Evolutionary conservation across 805 yeast species (phyloP), one percentile per base, ranked within the genome.

Genomic region (Jamesozyma piceae): DNA sequence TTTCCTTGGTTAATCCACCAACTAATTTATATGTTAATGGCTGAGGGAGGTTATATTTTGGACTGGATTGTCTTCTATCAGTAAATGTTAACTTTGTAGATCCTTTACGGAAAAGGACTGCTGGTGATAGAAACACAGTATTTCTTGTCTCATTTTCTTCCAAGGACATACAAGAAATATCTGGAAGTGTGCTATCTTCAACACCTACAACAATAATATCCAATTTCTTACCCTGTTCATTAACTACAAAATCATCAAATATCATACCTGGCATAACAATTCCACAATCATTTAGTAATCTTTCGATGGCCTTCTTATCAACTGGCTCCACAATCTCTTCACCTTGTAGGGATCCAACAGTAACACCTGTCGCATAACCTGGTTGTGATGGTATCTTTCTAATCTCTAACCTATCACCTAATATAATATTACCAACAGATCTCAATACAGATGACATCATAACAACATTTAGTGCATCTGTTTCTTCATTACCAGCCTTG

Each of bases 1-100:
- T 77, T 50, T 86, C 87, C 37, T 71, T 68, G 0, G 66, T 50
- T 19, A 92, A 68, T 0, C 97, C 99, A 15, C 97, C 98, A 5
- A 92, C 77, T 18, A 71, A 66, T 3, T 68, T 56, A 46, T 78
- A 86, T 27, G 65, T 51, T 10, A 67, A 45, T 30, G 69, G 54
- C 31, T 62, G 67, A 1, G 77, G 75, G n/a, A 72, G 54, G 30
- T 58, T 51, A 34, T 74, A 74, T 47, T 71, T 73, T 10, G 65
- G 50, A 3, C 63, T 53, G 5, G 60, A 63, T 24, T 55, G 56
- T 2, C 44, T 39, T n/a, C 49, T 44, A 4, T 44, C 41, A 1
- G 65, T 48, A 24, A 58, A 52, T 4, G 39, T 45, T 0, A 67
- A 27, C 3, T 49, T 52, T 0, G 69, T 62, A 0, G 54, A 46